A percentile compares a stretch with the other conserved stretches of the same genome.
These are phyloP conservation scores for Bimuria novae-zelandiae DNA, from an alignment of 2,329 filamentous ascomycete species.

Conservation along the genomic window DNA sequence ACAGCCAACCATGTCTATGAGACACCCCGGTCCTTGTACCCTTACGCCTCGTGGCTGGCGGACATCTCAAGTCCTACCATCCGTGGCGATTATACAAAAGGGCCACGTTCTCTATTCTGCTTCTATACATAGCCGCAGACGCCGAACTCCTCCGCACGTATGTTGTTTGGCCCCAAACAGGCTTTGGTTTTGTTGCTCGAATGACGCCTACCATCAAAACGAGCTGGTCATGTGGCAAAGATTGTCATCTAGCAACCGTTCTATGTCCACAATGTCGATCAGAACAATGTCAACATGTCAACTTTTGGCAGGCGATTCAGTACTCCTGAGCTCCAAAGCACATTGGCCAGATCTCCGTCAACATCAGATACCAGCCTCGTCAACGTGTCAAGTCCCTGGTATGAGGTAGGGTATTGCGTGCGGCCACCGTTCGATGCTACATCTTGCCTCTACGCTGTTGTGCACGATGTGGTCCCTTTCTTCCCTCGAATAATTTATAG, in stretches of 20 bases:
- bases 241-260: neutral
- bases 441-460: no score
- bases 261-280: conserved; percentile 3
- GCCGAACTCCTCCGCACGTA: conserved; percentile 34
- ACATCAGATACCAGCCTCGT: neutral
- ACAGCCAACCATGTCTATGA: conserved; percentile 18
- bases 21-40: conserved; percentile 13
- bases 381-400: neutral
- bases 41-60: conserved; percentile 22
- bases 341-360: conserved; percentile 8
- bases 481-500: no score
- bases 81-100: conserved; percentile 1
- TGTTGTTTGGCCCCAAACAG: conserved; percentile 6
- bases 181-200: conserved; percentile 18
- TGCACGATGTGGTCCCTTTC: no score
- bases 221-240: neutral
- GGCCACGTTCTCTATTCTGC: neutral
- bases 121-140: conserved; percentile 7
- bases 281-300: conserved; percentile 4
- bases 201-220: conserved; percentile 20
- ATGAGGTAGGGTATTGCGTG: no score
- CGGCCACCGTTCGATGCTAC: no score
- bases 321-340: conserved; percentile 22
- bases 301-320: conserved; percentile 1
- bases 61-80: conserved; percentile 10